Percentiles rank a stretch among this genome's conserved stretches.
phyloP scores from a whole-genome alignment of 768 basidiomycete species.

The Mycena metata region DNA sequence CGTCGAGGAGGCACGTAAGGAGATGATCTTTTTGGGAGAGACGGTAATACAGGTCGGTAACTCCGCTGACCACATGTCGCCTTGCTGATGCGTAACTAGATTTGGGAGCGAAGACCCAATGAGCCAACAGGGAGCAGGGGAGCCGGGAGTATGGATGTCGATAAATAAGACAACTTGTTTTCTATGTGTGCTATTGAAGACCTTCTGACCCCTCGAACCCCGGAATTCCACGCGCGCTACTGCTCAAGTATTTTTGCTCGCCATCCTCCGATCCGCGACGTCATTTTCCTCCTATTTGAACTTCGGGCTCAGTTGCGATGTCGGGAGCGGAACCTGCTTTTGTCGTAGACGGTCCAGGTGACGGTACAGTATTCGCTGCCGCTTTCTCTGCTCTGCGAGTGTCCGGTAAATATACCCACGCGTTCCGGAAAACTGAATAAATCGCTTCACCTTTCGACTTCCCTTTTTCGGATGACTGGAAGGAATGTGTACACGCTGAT shows the following conservation, averaged over 20 bases:
- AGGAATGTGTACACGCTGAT: slow-evolving; percentile 33
- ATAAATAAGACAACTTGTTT: slow-evolving; percentile 40
- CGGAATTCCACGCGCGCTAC: slow-evolving; percentile 3
- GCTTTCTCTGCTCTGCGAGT: slow-evolving; percentile 8
- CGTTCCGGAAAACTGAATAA: neutral
- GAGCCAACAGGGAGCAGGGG: slow-evolving; percentile 43
- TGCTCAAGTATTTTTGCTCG: slow-evolving; percentile 3
- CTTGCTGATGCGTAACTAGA: slow-evolving; percentile 52
- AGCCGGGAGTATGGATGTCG: slow-evolving; percentile 48
- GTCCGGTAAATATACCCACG: slow-evolving; percentile 12
- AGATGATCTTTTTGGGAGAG: slow-evolving; percentile 98
- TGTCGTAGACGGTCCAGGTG: slow-evolving; percentile 7
- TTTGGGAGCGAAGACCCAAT: slow-evolving; percentile 71
- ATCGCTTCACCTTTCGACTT: slow-evolving; percentile 26
- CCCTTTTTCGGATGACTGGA: slow-evolving; percentile 28
- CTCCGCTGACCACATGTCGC: slow-evolving; percentile 24
- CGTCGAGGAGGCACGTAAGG: slow-evolving; percentile 95
- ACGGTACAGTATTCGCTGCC: neutral
- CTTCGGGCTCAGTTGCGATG: neutral
- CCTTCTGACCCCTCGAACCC: slow-evolving; percentile 18
- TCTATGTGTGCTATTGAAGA: slow-evolving; percentile 20
- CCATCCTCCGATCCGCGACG: neutral
- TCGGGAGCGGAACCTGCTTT: neutral
- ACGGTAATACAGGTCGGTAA: slow-evolving; percentile 88
- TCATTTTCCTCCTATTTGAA: slow-evolving; percentile 21